phyloP scores from a whole-genome alignment of 192 early-diverging fungal genomes.

The Podochytrium sp. region DNA sequence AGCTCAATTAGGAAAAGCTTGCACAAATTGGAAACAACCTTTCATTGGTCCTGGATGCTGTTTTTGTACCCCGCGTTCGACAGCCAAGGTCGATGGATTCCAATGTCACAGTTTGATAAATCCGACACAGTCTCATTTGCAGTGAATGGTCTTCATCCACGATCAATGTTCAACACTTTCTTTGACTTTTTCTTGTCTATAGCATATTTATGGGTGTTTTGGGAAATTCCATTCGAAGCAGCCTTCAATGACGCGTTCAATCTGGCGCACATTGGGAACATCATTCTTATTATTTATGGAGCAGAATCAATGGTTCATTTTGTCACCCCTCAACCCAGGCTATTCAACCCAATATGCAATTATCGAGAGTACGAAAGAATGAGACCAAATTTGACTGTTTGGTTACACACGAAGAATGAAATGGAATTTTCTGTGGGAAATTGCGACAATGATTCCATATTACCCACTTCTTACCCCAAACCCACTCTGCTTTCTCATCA shows the following conservation, averaged over 20 bases:
- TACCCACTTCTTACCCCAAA: background rate
- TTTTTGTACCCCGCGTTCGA: no score
- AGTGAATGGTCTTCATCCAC: background rate
- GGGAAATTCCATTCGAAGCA: no score
- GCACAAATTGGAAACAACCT: no score
- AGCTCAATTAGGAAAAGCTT: no score
- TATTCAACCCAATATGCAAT: background rate
- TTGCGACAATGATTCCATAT: conserved; percentile 3
- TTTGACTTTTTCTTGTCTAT: background rate
- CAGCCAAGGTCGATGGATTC: no score
- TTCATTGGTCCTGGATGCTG: no score
- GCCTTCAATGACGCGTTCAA: no score
- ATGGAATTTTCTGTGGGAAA: background rate
- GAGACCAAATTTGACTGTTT: background rate
- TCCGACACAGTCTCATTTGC: background rate
- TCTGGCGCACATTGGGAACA: no score
- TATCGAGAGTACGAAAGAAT: conserved; percentile 4
- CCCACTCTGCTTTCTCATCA: background rate
- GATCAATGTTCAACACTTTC: background rate
- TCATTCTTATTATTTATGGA: no score
- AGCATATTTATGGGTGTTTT: no score
- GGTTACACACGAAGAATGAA: conserved; percentile 3
- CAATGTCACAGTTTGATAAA: no score
- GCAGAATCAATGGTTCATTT: background rate
- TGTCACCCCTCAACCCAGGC: background rate